Conservation (phyloP, 2,329 filamentous ascomycete genomes). For the Phialophora tarda region DNA sequence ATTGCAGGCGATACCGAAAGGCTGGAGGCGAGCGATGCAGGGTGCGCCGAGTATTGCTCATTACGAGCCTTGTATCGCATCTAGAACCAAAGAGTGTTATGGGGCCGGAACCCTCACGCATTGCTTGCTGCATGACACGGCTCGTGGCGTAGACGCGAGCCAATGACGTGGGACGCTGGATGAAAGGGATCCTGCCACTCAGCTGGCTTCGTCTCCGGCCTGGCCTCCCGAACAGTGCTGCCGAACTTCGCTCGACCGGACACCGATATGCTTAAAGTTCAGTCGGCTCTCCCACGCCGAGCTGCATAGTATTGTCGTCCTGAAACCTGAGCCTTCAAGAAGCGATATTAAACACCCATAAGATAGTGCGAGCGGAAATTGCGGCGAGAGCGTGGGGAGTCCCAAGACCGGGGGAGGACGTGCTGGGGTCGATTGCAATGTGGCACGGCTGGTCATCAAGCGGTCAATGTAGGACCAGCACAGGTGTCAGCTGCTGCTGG, state of each 20-base stretch:
- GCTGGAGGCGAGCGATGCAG: conserved; percentile 13
- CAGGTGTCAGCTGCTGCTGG: conserved; percentile 5
- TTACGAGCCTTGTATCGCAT: conserved; percentile 19
- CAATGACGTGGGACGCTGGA: conserved; percentile 13
- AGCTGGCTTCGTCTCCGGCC: conserved; percentile 7
- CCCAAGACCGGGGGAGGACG: background rate
- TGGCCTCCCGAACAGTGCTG: background rate
- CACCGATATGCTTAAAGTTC: conserved; percentile 9
- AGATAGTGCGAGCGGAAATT: background rate
- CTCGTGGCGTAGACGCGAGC: conserved; percentile 11
- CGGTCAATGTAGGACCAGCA: background rate
- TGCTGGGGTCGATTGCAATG: background rate
- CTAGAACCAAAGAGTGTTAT: conserved; percentile 26
- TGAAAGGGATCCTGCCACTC: conserved; percentile 10
- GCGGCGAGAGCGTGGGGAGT: background rate
- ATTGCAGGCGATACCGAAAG: conserved; percentile 19
- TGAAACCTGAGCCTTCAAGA: background rate
- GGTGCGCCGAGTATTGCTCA: conserved; percentile 7
- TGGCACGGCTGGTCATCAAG: background rate
- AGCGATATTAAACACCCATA: background rate
- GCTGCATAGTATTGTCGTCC: conserved; percentile 10
- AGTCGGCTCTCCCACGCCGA: conserved; percentile 3
- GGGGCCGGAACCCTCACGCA: conserved; percentile 11
- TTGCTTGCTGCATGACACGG: conserved; percentile 6
- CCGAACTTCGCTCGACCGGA: conserved; percentile 14